These are phyloP conservation scores for Populus alba DNA, from an alignment of 345 rosid genomes.

Conservation along the genomic window DNA sequence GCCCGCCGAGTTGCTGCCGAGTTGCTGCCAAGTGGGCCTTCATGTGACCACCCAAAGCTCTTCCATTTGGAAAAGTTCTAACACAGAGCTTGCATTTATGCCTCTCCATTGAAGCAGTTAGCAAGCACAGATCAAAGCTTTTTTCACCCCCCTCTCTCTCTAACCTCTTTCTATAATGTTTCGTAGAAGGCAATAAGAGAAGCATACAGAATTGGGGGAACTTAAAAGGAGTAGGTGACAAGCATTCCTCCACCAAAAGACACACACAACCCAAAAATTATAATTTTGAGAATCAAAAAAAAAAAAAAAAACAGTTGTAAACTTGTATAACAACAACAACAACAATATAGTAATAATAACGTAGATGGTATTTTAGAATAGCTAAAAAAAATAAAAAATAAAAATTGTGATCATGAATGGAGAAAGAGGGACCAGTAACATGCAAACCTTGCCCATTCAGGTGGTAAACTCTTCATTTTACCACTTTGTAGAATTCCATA, in stretches of 20 bases:
- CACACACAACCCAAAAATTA: conserved; percentile 30
- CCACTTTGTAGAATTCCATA: conserved; percentile 11
- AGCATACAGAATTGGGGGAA: conserved; percentile 15
- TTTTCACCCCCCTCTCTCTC: background rate
- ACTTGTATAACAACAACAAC: background rate
- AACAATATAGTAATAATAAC: background rate
- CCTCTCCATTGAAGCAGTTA: conserved; percentile 23
- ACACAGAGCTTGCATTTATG: conserved; percentile 35
- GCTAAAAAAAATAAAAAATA: background rate
- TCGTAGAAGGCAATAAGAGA: background rate
- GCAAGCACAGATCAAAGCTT: background rate
- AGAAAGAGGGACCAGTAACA: conserved; percentile 24
- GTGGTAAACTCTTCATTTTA: conserved; percentile 7
- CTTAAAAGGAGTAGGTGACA: conserved; percentile 41
- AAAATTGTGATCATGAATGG: conserved; percentile 4
- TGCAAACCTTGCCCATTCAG: conserved; percentile 20
- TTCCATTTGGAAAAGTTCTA: conserved; percentile 26
- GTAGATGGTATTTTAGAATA: background rate
- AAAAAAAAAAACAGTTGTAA: background rate
- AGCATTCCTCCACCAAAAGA: conserved; percentile 40
- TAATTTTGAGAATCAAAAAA: background rate
- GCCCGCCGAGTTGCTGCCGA: conserved; percentile 14
- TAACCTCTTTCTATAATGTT: background rate
- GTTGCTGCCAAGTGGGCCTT: conserved; percentile 27
- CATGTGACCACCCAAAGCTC: conserved; percentile 37